A percentile compares a stretch with the other conserved stretches of the same genome.
phyloP scores from a whole-genome alignment of 257 asterid genomes.

The Solanum sitiens region DNA sequence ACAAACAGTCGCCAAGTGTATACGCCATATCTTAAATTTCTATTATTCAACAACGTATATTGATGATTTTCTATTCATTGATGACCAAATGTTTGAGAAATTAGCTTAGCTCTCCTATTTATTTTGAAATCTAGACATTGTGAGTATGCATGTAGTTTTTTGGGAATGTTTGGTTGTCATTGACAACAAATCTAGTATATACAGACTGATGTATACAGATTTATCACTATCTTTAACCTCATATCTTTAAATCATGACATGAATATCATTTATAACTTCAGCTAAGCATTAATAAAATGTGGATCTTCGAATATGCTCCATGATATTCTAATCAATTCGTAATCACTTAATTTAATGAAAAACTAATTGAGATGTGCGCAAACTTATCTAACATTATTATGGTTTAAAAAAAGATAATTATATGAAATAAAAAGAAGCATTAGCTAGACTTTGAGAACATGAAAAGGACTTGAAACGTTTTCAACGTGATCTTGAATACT shows the following conservation, averaged over 20 bases:
- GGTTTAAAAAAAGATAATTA: not conserved
- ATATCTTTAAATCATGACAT: not conserved
- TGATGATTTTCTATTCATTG: not conserved
- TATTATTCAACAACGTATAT: not conserved
- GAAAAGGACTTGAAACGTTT: not conserved
- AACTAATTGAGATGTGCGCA: not conserved
- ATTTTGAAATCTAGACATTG: not conserved
- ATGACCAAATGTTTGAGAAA: not conserved
- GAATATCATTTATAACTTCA: no score
- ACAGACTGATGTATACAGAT: not conserved
- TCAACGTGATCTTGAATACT: not conserved
- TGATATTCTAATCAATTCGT: not conserved
- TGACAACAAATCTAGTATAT: not conserved
- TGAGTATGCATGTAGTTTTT: not conserved
- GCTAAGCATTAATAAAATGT: not conserved
- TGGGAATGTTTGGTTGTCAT: not conserved
- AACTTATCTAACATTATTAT: not conserved
- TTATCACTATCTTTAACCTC: not conserved
- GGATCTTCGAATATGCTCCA: not conserved
- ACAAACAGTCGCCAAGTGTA: not conserved
- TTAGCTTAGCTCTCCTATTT: not conserved
- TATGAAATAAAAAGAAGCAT: not conserved
- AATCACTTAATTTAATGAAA: not conserved
- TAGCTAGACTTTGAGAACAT: not conserved
- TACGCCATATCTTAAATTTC: not conserved